Evolutionary conservation across 306 rosid species (phyloP), one percentile per base, ranked within the genome.

Genomic region (Cicer arietinum): DNA sequence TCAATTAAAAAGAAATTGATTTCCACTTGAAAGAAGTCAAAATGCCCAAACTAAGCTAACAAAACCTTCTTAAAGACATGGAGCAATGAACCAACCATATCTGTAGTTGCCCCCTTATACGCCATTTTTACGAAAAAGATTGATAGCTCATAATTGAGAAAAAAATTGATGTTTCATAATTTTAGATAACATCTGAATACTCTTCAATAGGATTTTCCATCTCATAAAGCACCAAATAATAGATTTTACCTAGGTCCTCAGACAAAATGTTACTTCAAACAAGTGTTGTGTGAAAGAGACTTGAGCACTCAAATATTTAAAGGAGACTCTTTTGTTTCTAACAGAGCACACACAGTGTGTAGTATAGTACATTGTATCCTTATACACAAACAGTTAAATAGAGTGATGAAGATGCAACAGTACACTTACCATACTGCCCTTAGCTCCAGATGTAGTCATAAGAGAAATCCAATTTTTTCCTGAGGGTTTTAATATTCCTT

Each of bases 361-460:
- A 18, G 20, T 69, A 77, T 37, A 60, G 11, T 52, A 48, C 17
- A 51, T 7, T 44, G 47, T 22, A 57, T 59, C 65, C 30, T 43
- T 54, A 53, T 52, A 68, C 22, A 63, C 58, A 46, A 80, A 67
- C 39, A 46, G 18, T 40, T 52, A 18, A 17, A 12, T 43, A 16
- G 40, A 13, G 25, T 13, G 46, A 69, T n/a, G 67, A 37, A 47
- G 44, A 67, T 48, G 58, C 20, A 39, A 62, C 20, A 78, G 58
- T 71, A 73, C 72, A 82, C 97, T 80, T 86, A 90, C 98, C 87
- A 83, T 83, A 65, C 93, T 89, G 73, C 97, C 98, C 87, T 94
- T 94, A 54, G 98, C 98, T 65, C 98, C 98, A 68, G 97, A 94
- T 51, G 96, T 91, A 53, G 97, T 94, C 98, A 94, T 94, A 72